Base-by-base conservation (phyloP, 345 rosid species). In the Populus alba region DNA sequence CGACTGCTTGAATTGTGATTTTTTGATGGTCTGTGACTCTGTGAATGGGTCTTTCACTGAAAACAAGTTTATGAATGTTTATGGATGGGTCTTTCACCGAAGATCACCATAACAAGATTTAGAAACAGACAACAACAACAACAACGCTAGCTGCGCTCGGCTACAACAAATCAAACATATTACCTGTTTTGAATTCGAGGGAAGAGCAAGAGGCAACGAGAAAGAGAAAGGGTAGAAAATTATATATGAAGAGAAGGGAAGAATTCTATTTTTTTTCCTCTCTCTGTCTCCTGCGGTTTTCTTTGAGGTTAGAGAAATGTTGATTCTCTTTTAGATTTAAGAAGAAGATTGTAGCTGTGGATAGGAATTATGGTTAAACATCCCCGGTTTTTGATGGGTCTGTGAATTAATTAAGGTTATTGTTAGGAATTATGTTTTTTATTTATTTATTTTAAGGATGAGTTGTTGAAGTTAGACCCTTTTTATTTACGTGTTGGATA, bases 201-300 rank as follows among this genome's bases (percentile, higher is more conserved):
- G 29, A 33, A 22, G 6, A 18, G 39, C 49, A 5, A 3, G 25
- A 51, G 10, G 25, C 18, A 7, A 9, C 4, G 20, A 33, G 22
- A 55, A 55, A 25, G 1, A 7, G 27, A 25, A 17, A 12, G 31
- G 11, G 8, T 41, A 4, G 8, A 53, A 33, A 53, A 17, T 22
- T 53, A 25, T 9, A 41, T 33, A 35, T 16, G 7, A 6, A 39
- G 17, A 3, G 20, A 29, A 8, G 22, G 16, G 18, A 37, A 37
- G 23, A 2, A 61, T 82, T 67, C 81, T 43, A 22, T n/a, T 49
- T 67, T 43, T 74, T 71, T 49, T 6, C 17, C 25, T 71, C n/a
- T 17, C 53, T 15, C 51, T 66, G 35, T 51, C 71, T 55, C 12
- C 7, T 57, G 39, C 49, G 41, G 16, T 67, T 76, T 67, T 33